Evolutionary conservation across 768 basidiomycete genomes (phyloP).

Genomic region (Collybia sordida): DNA sequence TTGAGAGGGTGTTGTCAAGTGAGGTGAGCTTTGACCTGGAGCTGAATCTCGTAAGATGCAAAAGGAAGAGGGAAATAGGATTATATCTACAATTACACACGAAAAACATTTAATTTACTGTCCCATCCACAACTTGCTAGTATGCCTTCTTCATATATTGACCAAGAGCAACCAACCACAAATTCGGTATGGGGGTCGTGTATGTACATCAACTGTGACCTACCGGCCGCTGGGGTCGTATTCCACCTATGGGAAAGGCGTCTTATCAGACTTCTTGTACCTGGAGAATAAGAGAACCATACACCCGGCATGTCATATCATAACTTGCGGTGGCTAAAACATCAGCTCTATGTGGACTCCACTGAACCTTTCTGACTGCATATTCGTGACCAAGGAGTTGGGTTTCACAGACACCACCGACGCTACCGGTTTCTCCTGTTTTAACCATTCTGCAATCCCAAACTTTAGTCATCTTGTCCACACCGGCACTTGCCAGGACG

Average conservation of each 20-base stretch:
- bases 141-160: conserved; percentile 85
- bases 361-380: conserved; percentile 85
- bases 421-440: conserved; percentile 47
- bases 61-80: background rate
- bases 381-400: conserved; percentile 86
- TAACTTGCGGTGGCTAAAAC: conserved; percentile 73
- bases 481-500: conserved; percentile 73
- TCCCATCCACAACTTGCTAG: conserved; percentile 95
- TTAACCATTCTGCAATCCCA: conserved; percentile 91
- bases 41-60: background rate
- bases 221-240: conserved; percentile 50
- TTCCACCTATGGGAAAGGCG: conserved; percentile 64
- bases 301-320: conserved; percentile 96
- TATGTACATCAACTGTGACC: conserved; percentile 59
- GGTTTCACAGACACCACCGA: conserved; percentile 72
- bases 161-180: conserved; percentile 90
- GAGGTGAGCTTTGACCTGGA: no score
- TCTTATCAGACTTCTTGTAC: conserved; percentile 1
- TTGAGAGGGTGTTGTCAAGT: background rate
- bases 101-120: conserved; percentile 76
- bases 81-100: conserved; percentile 32
- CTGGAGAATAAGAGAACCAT: conserved; percentile 29
- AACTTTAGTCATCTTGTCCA: conserved; percentile 73
- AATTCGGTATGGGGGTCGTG: conserved; percentile 94
- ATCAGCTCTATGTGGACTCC: conserved; percentile 80